Conservation (phyloP, 306 rosid genomes). For the Acacia melanoxylon region DNA sequence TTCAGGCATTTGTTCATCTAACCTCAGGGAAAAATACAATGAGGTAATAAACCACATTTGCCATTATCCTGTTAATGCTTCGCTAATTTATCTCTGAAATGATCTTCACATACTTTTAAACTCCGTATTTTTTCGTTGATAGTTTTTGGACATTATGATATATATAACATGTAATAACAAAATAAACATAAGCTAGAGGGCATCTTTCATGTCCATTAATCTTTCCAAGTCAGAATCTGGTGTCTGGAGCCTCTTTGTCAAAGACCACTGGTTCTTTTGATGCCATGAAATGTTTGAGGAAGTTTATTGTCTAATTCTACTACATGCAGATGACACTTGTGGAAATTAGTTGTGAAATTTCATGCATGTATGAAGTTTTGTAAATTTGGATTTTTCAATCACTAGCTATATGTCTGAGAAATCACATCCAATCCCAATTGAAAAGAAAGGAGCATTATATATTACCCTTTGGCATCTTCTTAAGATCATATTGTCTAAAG, state of each 20-base stretch:
- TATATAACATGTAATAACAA: neutral
- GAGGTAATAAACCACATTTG: constrained; percentile 40
- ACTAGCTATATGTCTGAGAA: neutral
- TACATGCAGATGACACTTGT: neutral
- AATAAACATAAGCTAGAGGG: neutral
- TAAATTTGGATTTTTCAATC: neutral
- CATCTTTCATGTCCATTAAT: neutral
- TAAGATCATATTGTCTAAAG: neutral
- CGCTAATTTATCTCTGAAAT: neutral
- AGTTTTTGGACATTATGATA: neutral
- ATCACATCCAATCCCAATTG: neutral
- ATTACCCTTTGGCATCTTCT: neutral
- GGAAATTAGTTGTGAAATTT: neutral
- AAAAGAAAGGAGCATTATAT: neutral
- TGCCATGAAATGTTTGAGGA: neutral
- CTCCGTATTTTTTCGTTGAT: neutral
- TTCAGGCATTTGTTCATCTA: constrained; percentile 31
- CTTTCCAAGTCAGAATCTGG: neutral
- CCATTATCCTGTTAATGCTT: neutral
- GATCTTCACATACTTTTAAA: neutral
- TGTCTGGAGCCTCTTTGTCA: neutral
- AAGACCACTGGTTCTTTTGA: neutral
- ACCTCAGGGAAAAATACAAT: constrained; percentile 20
- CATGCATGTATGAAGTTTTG: neutral
- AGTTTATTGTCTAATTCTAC: neutral